Evolutionary conservation across 768 basidiomycete genomes (phyloP).

Genomic region (Lactarius pseudohatsudake): DNA sequence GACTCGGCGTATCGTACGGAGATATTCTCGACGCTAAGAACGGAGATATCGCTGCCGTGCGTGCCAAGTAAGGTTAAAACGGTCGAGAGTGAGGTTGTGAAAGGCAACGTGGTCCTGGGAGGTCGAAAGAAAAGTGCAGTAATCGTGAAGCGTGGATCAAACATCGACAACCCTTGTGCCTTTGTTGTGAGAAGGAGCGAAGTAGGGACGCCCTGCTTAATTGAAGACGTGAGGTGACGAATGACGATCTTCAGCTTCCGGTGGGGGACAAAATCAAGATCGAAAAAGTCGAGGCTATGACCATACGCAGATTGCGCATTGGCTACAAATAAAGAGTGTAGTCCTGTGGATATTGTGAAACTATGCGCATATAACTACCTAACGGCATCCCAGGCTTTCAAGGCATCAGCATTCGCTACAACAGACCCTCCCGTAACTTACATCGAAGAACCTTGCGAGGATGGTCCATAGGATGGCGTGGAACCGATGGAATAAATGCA

Average conservation of each 20-base stretch:
- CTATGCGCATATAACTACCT: conserved; percentile 5
- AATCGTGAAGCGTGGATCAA: conserved; percentile 2
- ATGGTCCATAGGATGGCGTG: neutral
- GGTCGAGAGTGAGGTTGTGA: neutral
- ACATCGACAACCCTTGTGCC: neutral
- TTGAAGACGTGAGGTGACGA: neutral
- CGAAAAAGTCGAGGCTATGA: neutral
- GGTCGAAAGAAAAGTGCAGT: neutral
- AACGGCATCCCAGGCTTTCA: neutral
- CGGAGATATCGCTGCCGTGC: neutral
- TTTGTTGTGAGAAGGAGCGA: conserved; percentile 10
- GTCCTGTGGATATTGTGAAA: neutral
- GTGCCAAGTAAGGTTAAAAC: neutral
- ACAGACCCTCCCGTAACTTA: neutral
- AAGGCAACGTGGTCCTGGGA: conserved; percentile 8
- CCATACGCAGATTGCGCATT: neutral
- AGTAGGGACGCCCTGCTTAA: neutral
- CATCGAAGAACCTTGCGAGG: neutral
- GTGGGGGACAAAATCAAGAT: conserved; percentile 7
- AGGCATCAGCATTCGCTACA: neutral
- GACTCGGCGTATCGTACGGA: neutral
- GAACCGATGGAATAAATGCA: neutral
- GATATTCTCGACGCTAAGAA: conserved; percentile 3
- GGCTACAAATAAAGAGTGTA: neutral
- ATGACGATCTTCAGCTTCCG: neutral